Base-by-base conservation (phyloP, 1,139 yeast species). In the Hansenula sp. region DNA sequence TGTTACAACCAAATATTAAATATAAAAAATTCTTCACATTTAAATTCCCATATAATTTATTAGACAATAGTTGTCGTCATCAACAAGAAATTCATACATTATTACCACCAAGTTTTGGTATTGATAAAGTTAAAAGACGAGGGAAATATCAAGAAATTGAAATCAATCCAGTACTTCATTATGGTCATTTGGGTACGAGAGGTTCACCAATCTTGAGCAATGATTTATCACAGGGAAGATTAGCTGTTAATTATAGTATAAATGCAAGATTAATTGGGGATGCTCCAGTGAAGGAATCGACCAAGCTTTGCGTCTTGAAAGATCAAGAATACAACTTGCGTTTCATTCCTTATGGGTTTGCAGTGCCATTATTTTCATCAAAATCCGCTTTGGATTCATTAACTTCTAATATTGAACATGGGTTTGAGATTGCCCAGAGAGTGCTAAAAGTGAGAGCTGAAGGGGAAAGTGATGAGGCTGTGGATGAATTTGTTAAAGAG, bases 41-140 rank as follows among this genome's bases (percentile, higher is more conserved):
- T 61, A 79, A 74, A 57, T 72, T 84, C 46, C 91, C 90, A 0
- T 66, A 68, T 32, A 72, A 70, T 45, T 62, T 81, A 36, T 62
- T 84, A 35, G 90, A 83, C 54, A 74, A 72, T 33, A 64, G 72
- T 3, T 83, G 90, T 57, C 68, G 72, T 19, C 79, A 80, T 51
- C 73, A 76, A 32, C 63, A 74, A n/a, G 63, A 72, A 29, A 66
- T 77, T 1, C 90, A 83, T 59, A 68, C 76, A 34, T 58, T 76
- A 40, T 70, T 84, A 9, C 90, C 90, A 0, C 89, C 90, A 13
- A 72, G 85, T 21, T 66, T 79, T 60, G 90, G 90, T 3, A 59
- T 80, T 3, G 84, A 79, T 56, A 61, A 62, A 29, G 68, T 75
- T 18, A 54, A 53, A 31, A 53, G 55, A 70, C 46, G 50, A 18